Conservation (phyloP, 2,329 filamentous ascomycete genomes). For the Fusarium sp. region DNA sequence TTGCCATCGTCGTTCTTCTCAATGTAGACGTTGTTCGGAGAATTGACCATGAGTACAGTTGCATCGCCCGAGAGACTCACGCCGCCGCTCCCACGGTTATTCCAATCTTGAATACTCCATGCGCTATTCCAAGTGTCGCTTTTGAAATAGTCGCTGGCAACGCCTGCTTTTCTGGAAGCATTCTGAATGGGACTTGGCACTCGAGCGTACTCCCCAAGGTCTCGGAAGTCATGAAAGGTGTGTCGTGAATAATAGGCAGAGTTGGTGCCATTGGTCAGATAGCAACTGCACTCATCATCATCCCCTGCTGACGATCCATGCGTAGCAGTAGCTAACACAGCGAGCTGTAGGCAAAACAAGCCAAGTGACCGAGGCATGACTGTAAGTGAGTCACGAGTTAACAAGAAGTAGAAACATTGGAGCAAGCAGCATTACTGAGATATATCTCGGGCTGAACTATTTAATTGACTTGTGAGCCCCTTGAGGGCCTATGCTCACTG, state of each 20-base stretch:
- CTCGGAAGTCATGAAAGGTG: slow-evolving; percentile 65
- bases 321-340: slow-evolving; percentile 6
- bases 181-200: slow-evolving; percentile 53
- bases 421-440: not conserved
- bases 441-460: slow-evolving; percentile 3
- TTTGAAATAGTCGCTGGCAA: slow-evolving; percentile 58
- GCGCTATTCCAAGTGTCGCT: slow-evolving; percentile 53
- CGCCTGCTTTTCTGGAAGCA: slow-evolving; percentile 44
- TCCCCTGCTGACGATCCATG: slow-evolving; percentile 35
- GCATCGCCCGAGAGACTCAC: slow-evolving; percentile 48
- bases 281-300: slow-evolving; percentile 61
- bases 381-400: not conserved
- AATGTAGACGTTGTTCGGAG: slow-evolving; percentile 62
- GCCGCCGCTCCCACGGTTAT: slow-evolving; percentile 55
- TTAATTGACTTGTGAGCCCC: slow-evolving; percentile 4
- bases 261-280: slow-evolving; percentile 61
- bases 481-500: slow-evolving; percentile 14
- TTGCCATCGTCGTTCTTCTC: slow-evolving; percentile 57
- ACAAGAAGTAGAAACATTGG: not conserved
- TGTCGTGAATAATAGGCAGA: slow-evolving; percentile 61
- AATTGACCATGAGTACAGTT: slow-evolving; percentile 57
- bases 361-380: slow-evolving; percentile 24
- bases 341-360: slow-evolving; percentile 18
- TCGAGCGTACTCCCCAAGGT: slow-evolving; percentile 56
- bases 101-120: slow-evolving; percentile 59